Evolutionary conservation across 2,329 filamentous ascomycete species (phyloP), one percentile per base, ranked within the genome.

Genomic region (Epichloe uncinata): DNA sequence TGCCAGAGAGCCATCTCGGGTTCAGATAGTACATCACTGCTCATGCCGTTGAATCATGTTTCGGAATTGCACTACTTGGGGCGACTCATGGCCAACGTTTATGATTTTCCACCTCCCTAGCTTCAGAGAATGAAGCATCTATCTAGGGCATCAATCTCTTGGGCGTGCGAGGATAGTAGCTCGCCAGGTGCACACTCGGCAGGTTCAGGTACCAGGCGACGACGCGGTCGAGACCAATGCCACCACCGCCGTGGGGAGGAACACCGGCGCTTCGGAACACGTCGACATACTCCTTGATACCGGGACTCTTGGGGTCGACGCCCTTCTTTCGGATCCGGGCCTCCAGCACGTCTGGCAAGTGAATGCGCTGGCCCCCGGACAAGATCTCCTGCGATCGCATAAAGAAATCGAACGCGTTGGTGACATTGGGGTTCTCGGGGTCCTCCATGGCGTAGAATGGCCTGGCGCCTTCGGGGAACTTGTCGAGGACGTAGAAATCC

Each of bases 401-500:
- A 73, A 96, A 95, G 61, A 95, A 88, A 68, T 95, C 89, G 58
- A 75, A 82, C 12, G 78, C 77, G 56, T 82, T 82, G 11, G 78
- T 87, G 55, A 87, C 18, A 6, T 20, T 22, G 16, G 43, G 34
- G 34, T 45, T 45, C 16, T 36, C 33, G 3, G 43, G 33, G 33
- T 45, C 43, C 77, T 36, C 74, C 73, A 50, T 89, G 55, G 90
- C 88, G 69, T 96, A 96, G 69, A 95, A 53, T 8, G 51, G 51
- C n/a, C 51, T 36, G 12, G 51, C 49, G 11, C 35, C 45, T 20
- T 93, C 82, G 42, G 93, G 93, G 75, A 95, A 98, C 70, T 97
- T 93, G 74, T 97, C 91, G 54, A 98, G 78, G 20, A 94, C 84
- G 72, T 95, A 97, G 72, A 97, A 97, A 71, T 98, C 93, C 53